A percentile compares a stretch with the other conserved stretches of the same genome.
These are phyloP conservation scores for Alternaria arbusti DNA, from an alignment of 2,329 filamentous ascomycete species.

Conservation along the genomic window DNA sequence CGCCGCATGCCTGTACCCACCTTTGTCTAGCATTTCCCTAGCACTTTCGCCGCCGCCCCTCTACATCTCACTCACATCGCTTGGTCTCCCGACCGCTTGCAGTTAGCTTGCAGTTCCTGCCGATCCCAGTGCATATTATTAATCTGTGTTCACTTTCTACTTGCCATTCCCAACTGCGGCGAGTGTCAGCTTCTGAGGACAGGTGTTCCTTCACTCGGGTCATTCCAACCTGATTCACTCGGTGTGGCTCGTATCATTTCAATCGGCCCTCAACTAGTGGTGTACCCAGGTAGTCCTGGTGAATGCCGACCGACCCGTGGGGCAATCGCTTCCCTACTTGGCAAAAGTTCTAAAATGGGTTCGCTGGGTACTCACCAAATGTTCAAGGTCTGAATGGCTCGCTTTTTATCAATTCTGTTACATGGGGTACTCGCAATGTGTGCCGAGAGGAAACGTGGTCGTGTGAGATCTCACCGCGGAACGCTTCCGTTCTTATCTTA, in stretches of 20 bases:
- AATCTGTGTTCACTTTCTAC: constrained; percentile 27
- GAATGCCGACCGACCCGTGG: background rate
- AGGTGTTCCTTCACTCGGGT: constrained; percentile 30
- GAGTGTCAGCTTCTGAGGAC: constrained; percentile 22
- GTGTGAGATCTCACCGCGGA: background rate
- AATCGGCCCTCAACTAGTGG: background rate
- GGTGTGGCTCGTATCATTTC: background rate
- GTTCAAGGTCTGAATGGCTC: background rate
- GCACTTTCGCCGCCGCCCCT: background rate
- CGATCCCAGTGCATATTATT: constrained; percentile 27
- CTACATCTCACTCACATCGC: background rate
- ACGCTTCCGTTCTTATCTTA: background rate
- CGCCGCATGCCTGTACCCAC: constrained; percentile 8
- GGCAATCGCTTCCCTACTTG: background rate
- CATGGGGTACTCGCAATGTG: background rate
- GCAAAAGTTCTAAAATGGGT: background rate
- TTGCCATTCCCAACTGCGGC: constrained; percentile 6
- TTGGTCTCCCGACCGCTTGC: constrained; percentile 4
- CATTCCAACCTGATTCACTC: background rate
- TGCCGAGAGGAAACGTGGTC: background rate
- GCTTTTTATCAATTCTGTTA: background rate
- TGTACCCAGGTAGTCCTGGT: background rate
- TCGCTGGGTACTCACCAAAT: background rate
- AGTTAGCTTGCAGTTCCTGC: constrained; percentile 21
- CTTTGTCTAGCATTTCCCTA: background rate